Conservation (phyloP, 257 asterid genomes). For the Salvia hispanica region DNA sequence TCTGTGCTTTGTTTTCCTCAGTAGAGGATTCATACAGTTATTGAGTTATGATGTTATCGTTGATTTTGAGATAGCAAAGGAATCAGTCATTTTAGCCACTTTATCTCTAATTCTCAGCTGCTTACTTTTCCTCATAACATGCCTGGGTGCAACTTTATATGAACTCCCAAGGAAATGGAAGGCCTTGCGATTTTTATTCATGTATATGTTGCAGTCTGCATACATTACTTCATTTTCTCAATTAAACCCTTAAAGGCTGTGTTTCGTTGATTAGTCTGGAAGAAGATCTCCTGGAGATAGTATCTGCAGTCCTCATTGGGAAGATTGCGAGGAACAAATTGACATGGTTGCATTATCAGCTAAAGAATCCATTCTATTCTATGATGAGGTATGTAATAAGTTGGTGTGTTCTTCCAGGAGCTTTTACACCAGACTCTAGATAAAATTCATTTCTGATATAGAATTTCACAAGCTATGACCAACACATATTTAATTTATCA, state of each 20-base stretch:
- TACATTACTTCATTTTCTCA: slow-evolving; percentile 18
- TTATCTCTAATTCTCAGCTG: slow-evolving; percentile 1
- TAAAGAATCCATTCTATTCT: slow-evolving; percentile 92
- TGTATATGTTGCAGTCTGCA: slow-evolving; percentile 9
- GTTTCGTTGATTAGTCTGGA: slow-evolving; percentile 56
- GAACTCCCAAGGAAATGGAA: slow-evolving; percentile 5
- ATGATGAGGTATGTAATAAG: slow-evolving; percentile 73
- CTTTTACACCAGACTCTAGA: slow-evolving; percentile 23
- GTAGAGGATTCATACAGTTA: slow-evolving; percentile 21
- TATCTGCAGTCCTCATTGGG: slow-evolving; percentile 60
- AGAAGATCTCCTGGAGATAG: slow-evolving; percentile 48
- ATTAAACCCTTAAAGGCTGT: slow-evolving; percentile 32
- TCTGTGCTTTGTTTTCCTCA: slow-evolving; percentile 23
- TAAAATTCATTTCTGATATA: slow-evolving; percentile 25
- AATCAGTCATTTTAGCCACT: slow-evolving; percentile 10
- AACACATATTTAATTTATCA: slow-evolving; percentile 25
- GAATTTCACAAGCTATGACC: slow-evolving; percentile 17
- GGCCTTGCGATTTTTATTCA: slow-evolving; percentile 19
- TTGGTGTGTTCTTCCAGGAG: slow-evolving; percentile 10
- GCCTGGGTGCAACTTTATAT: slow-evolving; percentile 4
- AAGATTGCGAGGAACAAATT: slow-evolving; percentile 73
- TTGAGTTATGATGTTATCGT: slow-evolving; percentile 4
- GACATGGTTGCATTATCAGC: slow-evolving; percentile 81
- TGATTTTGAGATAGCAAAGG: slow-evolving; percentile 18
- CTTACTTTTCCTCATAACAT: slow-evolving; percentile 19